Evolutionary conservation across 176 grass and related monocot genomes (phyloP), one percentile per base, ranked within the genome.

Genomic region (Stipa capillata): DNA sequence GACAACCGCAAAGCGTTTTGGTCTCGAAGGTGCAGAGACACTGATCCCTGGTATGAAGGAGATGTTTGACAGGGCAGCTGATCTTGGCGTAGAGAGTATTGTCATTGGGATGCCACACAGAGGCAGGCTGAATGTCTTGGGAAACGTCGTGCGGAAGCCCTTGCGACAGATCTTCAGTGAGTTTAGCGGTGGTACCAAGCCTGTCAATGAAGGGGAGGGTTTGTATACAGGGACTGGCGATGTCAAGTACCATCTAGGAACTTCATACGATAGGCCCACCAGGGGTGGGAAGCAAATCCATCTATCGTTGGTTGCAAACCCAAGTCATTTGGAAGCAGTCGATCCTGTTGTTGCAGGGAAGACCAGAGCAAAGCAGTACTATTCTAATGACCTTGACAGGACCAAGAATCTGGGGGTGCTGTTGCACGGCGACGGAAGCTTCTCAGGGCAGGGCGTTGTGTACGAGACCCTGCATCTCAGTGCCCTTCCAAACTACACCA

Each of bases 21-120:
- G 92, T 32, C 92, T 99, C 8, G 92, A 95, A 80, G 96, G 96
- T 31, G 92, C 81, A 0, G 96, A 99, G 77, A 95, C 96, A 11
- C 82, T 99, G 28, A 99, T 99, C 65, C 96, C 96, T 77, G 96
- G 96, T 18, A 99, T 99, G 96, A 94, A 95, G 59, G 96, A 99
- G 81, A 94, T 93, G 90, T 99, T 99, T 85, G 96, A 95, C 76
- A 89, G 90, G 74, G 88, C 96, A 11, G 92, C 92, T 36, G 92
- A 93, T 63, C 24, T 76, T 49, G 96, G 92, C 54, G 92, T 99
- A 21, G 92, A 95, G 87, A 95, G 59, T 64, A 99, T 99, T 81
- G 96, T 93, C 28, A 95, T 99, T 82, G 96, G 96, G 43, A 95
- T 99, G 96, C 93, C 96, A 53, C 96, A 99, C 79, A 92, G 96